A percentile compares a stretch with the other conserved stretches of the same genome.
Evolutionary conservation across 2,329 filamentous ascomycete genomes (phyloP).

Genomic region (Colletotrichum limetticola): DNA sequence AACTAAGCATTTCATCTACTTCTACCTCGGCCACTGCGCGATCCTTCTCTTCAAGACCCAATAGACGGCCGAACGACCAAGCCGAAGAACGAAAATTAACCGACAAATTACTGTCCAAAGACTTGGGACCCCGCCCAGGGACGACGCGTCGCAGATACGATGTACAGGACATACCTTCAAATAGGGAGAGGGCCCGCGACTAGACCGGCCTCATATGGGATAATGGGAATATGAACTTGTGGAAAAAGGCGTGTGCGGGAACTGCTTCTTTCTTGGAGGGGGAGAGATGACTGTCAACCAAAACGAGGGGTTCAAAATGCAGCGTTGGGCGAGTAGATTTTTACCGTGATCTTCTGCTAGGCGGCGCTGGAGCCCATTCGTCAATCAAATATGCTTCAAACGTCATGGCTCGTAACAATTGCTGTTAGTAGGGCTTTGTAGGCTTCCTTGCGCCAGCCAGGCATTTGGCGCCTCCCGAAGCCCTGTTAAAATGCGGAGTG

Average conservation of each 20-base stretch:
- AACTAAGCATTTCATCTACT: conserved; percentile 99
- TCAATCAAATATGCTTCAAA: conserved; percentile 1
- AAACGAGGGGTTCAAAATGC: conserved; percentile 10
- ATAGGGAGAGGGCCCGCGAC: neutral
- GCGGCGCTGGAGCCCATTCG: conserved; percentile 6
- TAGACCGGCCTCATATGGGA: conserved; percentile 17
- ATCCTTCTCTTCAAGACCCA: conserved; percentile 99
- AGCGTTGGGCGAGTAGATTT: conserved; percentile 1
- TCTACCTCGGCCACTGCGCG: conserved; percentile 98
- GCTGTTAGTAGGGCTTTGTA: neutral
- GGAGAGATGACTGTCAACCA: neutral
- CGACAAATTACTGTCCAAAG: conserved; percentile 10
- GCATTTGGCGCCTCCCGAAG: neutral
- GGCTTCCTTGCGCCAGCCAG: neutral
- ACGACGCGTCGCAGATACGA: conserved; percentile 17
- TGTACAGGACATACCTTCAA: conserved; percentile 13
- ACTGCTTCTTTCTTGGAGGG: neutral
- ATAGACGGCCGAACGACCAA: conserved; percentile 56
- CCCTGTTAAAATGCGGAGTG: neutral
- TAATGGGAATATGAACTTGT: conserved; percentile 28
- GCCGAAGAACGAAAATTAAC: neutral
- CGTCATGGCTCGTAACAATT: neutral
- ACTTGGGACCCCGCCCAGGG: conserved; percentile 1
- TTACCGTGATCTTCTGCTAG: neutral
- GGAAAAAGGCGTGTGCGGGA: conserved; percentile 20